Percentiles rank a stretch among this genome's conserved stretches.
Conservation (phyloP, 2,329 filamentous ascomycete species). For the Pestalotiopsis sp. region DNA sequence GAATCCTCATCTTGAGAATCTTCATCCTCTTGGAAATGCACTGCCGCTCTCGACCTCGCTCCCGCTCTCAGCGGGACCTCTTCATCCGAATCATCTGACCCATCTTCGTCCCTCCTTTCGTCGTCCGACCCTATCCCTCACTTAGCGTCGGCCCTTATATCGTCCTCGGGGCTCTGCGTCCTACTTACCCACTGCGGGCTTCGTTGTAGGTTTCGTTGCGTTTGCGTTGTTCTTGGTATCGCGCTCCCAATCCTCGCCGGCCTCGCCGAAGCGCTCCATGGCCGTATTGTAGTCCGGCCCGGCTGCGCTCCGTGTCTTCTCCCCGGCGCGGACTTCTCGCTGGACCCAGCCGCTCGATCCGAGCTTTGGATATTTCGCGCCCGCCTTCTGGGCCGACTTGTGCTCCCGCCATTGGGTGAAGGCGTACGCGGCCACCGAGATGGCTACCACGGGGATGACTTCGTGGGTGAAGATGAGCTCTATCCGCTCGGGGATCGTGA, state of each 20-base stretch:
- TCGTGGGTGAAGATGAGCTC: background rate
- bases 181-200: background rate
- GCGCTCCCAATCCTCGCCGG: background rate
- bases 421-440: background rate
- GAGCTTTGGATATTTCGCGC: too few relatives aligned
- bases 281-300: background rate
- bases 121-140: background rate
- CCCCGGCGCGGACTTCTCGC: too few relatives aligned
- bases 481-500: background rate
- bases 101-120: background rate
- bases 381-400: background rate
- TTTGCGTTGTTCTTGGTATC: background rate
- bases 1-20: background rate
- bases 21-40: background rate
- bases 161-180: background rate
- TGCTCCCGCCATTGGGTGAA: background rate
- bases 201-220: background rate
- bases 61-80: background rate
- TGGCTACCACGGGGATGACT: background rate
- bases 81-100: background rate
- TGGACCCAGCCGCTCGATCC: too few relatives aligned
- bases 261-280: background rate
- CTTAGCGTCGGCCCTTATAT: background rate
- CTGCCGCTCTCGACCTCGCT: background rate
- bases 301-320: background rate